Percentiles rank a stretch among this genome's conserved stretches.
These are phyloP conservation scores for Lolium perenne DNA, from an alignment of 176 grass and related monocot species.

Conservation along the genomic window DNA sequence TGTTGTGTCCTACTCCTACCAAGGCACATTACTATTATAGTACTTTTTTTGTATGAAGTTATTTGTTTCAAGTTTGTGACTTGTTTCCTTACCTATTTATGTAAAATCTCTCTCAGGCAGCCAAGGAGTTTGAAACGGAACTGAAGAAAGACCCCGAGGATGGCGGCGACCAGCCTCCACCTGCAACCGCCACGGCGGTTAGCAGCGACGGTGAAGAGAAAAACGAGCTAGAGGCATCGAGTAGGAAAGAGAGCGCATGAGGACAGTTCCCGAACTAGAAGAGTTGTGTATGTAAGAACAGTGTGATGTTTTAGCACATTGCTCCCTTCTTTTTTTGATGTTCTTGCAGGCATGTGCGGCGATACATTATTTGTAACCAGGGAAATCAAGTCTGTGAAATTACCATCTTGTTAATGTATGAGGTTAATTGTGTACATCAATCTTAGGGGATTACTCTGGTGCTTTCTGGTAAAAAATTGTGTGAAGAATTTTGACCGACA, in stretches of 20 bases:
- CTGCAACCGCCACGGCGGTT: slow-evolving; percentile 31
- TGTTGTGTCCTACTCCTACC: background rate
- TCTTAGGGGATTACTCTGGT: background rate
- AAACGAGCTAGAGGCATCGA: slow-evolving; percentile 59
- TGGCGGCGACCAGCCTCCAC: slow-evolving; percentile 49
- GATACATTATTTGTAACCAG: slow-evolving; percentile 18
- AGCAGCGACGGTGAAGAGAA: slow-evolving; percentile 43
- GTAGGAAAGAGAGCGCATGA: slow-evolving; percentile 66
- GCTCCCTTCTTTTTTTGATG: background rate
- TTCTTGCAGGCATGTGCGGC: slow-evolving; percentile 32
- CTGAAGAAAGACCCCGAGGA: slow-evolving; percentile 66
- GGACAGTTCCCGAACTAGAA: background rate
- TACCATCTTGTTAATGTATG: slow-evolving; percentile 34
- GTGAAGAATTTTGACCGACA: background rate
- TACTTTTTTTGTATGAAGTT: no score
- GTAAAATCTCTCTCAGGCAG: slow-evolving; percentile 19
- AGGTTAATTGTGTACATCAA: slow-evolving; percentile 5
- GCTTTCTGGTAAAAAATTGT: background rate
- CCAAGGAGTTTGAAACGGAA: slow-evolving; percentile 77
- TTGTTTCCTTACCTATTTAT: background rate
- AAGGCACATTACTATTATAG: background rate
- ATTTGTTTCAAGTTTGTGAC: background rate
- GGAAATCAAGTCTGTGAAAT: background rate
- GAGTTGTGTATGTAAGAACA: slow-evolving; percentile 41
- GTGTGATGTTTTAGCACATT: slow-evolving; percentile 34